Evolutionary conservation across 768 basidiomycete species (phyloP), one percentile per base, ranked within the genome.

Genomic region (Phaeotremella fagi): DNA sequence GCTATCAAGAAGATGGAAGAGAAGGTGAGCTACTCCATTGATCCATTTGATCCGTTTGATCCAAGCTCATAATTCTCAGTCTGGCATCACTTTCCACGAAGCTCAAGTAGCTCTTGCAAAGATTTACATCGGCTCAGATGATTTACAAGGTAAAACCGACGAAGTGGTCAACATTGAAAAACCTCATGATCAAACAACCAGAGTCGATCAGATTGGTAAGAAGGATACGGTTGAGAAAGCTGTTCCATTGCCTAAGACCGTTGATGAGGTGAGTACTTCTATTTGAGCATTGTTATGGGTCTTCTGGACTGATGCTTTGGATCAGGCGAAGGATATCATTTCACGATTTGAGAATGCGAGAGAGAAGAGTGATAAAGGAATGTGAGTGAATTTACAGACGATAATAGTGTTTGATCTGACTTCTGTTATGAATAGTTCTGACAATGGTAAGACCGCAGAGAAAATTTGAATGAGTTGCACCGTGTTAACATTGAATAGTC

Each of bases 81-180:
- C 85, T 1, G 87, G 86, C 0, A 81, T 97, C 59, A 81, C 81
- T 42, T 95, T 89, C 80, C 81, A 83, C 59, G 77, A 90, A 70
- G 92, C 90, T 0, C 88, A 89, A 72, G 85, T 89, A 3, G 92
- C 92, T 0, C 81, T 90, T 9, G 73, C 74, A 7, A 63, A 61
- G 28, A 38, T 74, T 1, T 70, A 71, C 58, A 65, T 70, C 20
- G 72, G 72, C 22, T 70, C 68, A 5, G 63, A 72, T 25, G 63
- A 66, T 45, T 44, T 64, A 24, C 35, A 47, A 3, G 69, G 65
- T 3, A 81, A 80, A 53, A 80, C 72, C 45, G 79, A 82, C 38
- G 82, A 85, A 44, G 80, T 80, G 3, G 71, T 90, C 60, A 81
- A 81, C 38, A 61, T 84, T 1, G 80, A 83, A 0, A 75, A 80